Evolutionary conservation across 2,329 filamentous ascomycete genomes (phyloP), one percentile per base, ranked within the genome.

Genomic region (Tolypocladium amazonense): DNA sequence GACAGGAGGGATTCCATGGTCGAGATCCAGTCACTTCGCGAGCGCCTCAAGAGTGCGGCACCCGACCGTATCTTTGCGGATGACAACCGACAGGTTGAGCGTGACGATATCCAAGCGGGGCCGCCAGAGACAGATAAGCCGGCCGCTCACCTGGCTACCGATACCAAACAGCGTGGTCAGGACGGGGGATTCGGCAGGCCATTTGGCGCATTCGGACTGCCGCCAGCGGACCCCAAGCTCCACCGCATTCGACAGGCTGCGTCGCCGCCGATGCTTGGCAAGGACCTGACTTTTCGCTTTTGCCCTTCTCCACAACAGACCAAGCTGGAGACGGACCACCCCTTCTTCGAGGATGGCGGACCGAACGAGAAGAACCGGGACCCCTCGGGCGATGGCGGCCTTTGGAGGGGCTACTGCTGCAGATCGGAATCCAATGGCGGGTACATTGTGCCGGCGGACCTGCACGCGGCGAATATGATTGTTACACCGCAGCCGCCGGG

Each of bases 211-310:
- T 71, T 73, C 56, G 72, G 72, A 53, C 65, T 71, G 43, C 69
- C 69, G 59, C 71, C 76, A 37, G 71, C 76, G 52, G 75, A 76
- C 56, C 68, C 71, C 37, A 71, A 75, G 58, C 73, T 77, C 61
- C 72, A 75, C 60, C 76, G 76, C 66, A 76, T 79, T 68, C 80
- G 80, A 61, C 74, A 81, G 64, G 78, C 77, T 27, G 77, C 80
- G 66, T 86, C 85, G 62, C 93, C 93, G 47, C 93, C 93, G 12
- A 95, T 97, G 92, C 83, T 96, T 14, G 93, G 93, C 59, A 77
- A 79, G 60, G 89, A 96, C 65, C 82, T 97, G 59, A 78, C 81
- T 33, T 96, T 97, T 71, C 89, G 91, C 39, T 84, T 83, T 70
- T 96, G 91, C 70, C 80, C 82, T 12, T 96, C 92, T 33, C 93